phyloP scores from a whole-genome alignment of 1,284 basidiomycete genomes.

The Rhodofomes roseus region DNA sequence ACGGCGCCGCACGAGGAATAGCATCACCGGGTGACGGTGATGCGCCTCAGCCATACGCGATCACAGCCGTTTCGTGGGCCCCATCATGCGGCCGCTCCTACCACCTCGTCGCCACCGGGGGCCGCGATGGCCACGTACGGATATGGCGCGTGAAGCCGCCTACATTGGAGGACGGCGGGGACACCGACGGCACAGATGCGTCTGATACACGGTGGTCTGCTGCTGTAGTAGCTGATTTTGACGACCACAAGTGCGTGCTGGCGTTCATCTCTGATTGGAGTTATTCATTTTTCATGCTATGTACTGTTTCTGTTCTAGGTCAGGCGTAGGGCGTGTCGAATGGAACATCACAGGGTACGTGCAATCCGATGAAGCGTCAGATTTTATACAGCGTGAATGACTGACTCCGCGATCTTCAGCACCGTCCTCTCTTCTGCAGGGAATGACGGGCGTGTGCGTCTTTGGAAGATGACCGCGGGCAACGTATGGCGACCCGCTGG shows the following conservation, averaged over 20 bases:
- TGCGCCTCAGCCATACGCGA: conserved; percentile 46
- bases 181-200: conserved; percentile 36
- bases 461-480: conserved; percentile 83
- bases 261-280: background rate
- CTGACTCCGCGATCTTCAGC: conserved; percentile 35
- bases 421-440: conserved; percentile 87
- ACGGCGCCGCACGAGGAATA: conserved; percentile 24
- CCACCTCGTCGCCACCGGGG: conserved; percentile 87
- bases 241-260: conserved; percentile 67
- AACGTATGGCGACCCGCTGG: conserved; percentile 77
- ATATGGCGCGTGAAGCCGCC: conserved; percentile 81
- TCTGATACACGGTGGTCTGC: conserved; percentile 65
- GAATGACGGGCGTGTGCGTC: conserved; percentile 82
- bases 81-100: conserved; percentile 88
- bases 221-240: conserved; percentile 79
- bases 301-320: conserved; percentile 32
- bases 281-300: background rate
- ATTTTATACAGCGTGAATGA: background rate
- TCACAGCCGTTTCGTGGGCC: conserved; percentile 86
- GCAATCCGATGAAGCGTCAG: background rate
- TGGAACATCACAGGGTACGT: conserved; percentile 87
- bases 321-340: conserved; percentile 69
- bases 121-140: conserved; percentile 80
- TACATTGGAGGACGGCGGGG: conserved; percentile 23
- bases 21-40: conserved; percentile 27